Evolutionary conservation across 1,284 basidiomycete species (phyloP).

Genomic region (Ceratobasidium sp.): DNA sequence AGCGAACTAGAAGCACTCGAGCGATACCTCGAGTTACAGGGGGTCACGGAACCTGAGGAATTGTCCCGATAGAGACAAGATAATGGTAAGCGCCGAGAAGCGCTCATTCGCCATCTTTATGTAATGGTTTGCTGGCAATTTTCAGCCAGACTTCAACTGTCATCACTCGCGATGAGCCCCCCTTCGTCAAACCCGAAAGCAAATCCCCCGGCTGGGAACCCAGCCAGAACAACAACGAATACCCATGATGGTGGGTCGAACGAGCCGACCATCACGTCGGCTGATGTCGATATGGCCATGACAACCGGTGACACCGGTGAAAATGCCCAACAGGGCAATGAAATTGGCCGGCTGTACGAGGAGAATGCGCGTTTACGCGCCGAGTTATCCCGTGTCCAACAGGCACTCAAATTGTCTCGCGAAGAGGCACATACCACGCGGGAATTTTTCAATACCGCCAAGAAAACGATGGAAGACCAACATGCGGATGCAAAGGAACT

Average conservation of each 20-base stretch:
- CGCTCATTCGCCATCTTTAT: neutral
- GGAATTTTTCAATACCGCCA: neutral
- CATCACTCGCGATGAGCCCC: slow-evolving; percentile 1
- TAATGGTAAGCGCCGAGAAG: neutral
- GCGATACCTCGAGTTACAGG: slow-evolving; percentile 52
- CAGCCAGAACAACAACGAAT: neutral
- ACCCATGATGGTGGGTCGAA: neutral
- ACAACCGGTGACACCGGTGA: neutral
- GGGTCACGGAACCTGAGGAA: slow-evolving; percentile 16
- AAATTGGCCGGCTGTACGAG: neutral
- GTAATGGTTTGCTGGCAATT: slow-evolving; percentile 4
- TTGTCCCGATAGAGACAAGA: neutral
- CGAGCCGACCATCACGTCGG: neutral
- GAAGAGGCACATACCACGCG: neutral
- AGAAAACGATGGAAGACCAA: neutral
- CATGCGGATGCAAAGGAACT: neutral
- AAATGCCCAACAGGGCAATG: neutral
- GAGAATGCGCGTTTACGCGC: neutral
- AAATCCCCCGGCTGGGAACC: neutral
- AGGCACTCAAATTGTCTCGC: neutral
- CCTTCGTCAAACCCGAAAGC: neutral
- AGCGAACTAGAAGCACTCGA: slow-evolving; percentile 52
- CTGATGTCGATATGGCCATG: neutral
- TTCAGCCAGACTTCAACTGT: slow-evolving; percentile 12
- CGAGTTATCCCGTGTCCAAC: neutral